Evolutionary conservation across 306 rosid species (phyloP).

Genomic region (Fragaria nilgerrensis): DNA sequence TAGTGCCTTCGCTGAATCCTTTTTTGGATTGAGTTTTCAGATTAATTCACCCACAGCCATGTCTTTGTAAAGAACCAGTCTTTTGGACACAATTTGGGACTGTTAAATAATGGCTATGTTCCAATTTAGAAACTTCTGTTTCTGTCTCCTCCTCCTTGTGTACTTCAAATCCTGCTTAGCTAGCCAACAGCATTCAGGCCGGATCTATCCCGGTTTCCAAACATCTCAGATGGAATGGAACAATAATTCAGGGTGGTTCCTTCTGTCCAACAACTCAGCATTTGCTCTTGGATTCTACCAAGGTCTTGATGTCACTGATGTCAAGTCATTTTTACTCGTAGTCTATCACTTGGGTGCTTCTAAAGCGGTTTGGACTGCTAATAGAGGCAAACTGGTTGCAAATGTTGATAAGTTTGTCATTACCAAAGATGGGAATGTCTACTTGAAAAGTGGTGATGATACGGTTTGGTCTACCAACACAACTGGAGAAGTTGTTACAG

Average conservation of each 20-base stretch:
- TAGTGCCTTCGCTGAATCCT: background rate
- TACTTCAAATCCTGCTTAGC: conserved; percentile 21
- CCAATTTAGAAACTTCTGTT: background rate
- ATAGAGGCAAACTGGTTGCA: conserved; percentile 33
- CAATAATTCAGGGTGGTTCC: conserved; percentile 24
- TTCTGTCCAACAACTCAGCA: conserved; percentile 25
- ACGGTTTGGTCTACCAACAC: conserved; percentile 47
- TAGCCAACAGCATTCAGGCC: conserved; percentile 15
- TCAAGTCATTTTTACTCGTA: conserved; percentile 25
- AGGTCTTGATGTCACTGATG: conserved; percentile 12
- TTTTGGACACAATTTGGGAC: background rate
- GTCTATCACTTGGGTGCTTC: conserved; percentile 24
- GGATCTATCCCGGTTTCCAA: conserved; percentile 35
- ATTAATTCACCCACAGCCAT: background rate
- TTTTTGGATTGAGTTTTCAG: background rate
- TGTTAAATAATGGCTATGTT: conserved; percentile 18
- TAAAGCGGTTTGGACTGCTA: conserved; percentile 51
- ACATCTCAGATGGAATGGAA: conserved; percentile 27
- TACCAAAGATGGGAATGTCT: conserved; percentile 35
- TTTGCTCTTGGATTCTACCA: conserved; percentile 35
- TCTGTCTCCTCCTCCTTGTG: conserved; percentile 11
- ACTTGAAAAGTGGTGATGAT: conserved; percentile 15
- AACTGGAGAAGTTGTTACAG: conserved; percentile 25
- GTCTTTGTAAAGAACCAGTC: background rate
- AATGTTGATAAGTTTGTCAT: conserved; percentile 38